Percentiles rank a stretch among this genome's conserved stretches.
These are phyloP conservation scores for Globisporangium mamillatum DNA, from an alignment of 352 stramenopile genomes.

Conservation along the genomic window DNA sequence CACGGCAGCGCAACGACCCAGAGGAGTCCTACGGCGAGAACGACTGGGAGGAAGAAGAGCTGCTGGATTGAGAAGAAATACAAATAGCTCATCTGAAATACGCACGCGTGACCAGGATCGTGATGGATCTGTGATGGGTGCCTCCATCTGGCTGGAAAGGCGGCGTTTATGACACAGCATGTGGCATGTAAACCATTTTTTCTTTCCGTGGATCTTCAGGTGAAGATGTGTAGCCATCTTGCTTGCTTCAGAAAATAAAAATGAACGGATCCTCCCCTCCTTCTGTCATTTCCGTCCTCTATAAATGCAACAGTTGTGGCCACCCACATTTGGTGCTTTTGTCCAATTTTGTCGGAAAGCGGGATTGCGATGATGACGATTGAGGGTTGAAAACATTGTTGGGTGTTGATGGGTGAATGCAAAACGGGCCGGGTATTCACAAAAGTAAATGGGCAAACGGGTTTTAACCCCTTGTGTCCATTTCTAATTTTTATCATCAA, in stretches of 20 bases:
- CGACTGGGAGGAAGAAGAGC: constrained; percentile 61
- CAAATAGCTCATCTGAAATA: not conserved
- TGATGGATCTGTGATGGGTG: not conserved
- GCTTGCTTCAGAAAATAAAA: not conserved
- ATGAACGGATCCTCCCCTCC: not conserved
- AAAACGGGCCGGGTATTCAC: not conserved
- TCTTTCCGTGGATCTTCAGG: not conserved
- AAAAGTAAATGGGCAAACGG: no score
- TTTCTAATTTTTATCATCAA: not conserved
- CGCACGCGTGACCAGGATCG: not conserved
- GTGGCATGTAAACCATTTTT: not conserved
- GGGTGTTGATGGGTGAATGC: constrained; percentile 7
- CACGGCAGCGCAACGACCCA: constrained; percentile 6
- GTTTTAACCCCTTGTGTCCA: not conserved
- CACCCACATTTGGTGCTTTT: not conserved
- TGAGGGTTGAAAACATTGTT: not conserved
- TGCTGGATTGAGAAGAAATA: constrained; percentile 20
- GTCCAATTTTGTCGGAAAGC: not conserved
- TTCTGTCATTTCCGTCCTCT: not conserved
- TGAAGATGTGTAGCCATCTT: not conserved
- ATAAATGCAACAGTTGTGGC: not conserved
- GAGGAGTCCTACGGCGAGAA: constrained; percentile 60
- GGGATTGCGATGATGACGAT: constrained; percentile 8
- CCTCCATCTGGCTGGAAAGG: not conserved
- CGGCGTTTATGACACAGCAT: not conserved